phyloP scores from a whole-genome alignment of 129 eudicot species.

The Cynara cardunculus region DNA sequence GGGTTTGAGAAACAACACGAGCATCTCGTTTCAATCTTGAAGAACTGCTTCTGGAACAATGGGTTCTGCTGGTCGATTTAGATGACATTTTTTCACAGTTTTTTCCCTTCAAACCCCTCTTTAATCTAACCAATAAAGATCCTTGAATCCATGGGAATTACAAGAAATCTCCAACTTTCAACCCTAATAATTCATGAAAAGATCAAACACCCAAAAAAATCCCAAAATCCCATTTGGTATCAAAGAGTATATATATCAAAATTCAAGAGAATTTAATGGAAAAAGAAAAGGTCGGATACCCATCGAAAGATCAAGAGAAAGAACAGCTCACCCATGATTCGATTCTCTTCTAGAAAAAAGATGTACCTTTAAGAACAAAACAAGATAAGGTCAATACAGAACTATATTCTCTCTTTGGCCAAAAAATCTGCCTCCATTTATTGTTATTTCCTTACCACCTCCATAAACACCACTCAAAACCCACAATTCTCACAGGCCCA shows the following conservation, averaged over 20 bases:
- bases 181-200: slow-evolving; percentile 17
- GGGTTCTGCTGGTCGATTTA: slow-evolving; percentile 45
- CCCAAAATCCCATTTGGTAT: slow-evolving; percentile 4
- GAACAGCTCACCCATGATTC: slow-evolving; percentile 23
- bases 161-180: slow-evolving; percentile 13
- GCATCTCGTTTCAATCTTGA: slow-evolving; percentile 50
- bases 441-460: not conserved
- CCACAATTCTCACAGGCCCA: not conserved
- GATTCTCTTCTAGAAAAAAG: slow-evolving; percentile 22
- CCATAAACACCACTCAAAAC: not conserved
- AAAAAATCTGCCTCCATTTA: not conserved
- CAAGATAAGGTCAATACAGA: slow-evolving; percentile 27
- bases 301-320: slow-evolving; percentile 13
- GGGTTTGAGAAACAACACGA: slow-evolving; percentile 57
- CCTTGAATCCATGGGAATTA: slow-evolving; percentile 16
- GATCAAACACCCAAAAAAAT: not conserved
- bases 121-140: slow-evolving; percentile 9
- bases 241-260: slow-evolving; percentile 14
- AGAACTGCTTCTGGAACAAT: slow-evolving; percentile 55
- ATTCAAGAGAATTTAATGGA: not conserved
- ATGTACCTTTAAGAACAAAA: slow-evolving; percentile 20
- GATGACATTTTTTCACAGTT: slow-evolving; percentile 51
- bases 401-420: slow-evolving; percentile 19
- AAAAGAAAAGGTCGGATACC: slow-evolving; percentile 11
- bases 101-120: not conserved